Conservation (phyloP, 352 stramenopile species). For the Globisporangium takayamanum region DNA sequence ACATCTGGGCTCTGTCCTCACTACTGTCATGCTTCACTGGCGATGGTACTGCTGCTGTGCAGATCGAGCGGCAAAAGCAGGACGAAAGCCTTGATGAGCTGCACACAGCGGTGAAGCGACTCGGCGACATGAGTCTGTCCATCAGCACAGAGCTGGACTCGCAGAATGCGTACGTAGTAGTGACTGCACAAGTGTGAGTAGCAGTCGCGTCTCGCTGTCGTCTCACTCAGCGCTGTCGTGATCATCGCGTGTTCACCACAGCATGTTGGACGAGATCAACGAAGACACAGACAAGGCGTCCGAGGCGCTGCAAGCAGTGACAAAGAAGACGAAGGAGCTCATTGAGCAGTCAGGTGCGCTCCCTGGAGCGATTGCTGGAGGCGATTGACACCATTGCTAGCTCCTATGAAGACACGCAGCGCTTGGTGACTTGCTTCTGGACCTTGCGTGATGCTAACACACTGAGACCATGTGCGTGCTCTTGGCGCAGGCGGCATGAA, state of each 20-base stretch:
- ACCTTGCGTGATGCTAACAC: neutral
- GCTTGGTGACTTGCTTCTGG: neutral
- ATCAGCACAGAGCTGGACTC: slow-evolving; percentile 81
- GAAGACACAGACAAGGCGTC: slow-evolving; percentile 81
- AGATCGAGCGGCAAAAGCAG: slow-evolving; percentile 74
- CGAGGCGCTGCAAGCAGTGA: slow-evolving; percentile 61
- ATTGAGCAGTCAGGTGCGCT: slow-evolving; percentile 66
- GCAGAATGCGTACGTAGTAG: slow-evolving; percentile 57
- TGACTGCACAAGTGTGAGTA: neutral
- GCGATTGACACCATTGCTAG: neutral
- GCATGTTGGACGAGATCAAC: slow-evolving; percentile 80
- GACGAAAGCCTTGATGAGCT: slow-evolving; percentile 79
- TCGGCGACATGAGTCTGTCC: slow-evolving; percentile 79
- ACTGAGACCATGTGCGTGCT: neutral
- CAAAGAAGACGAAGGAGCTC: slow-evolving; percentile 82
- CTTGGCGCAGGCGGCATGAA: slow-evolving; percentile 61
- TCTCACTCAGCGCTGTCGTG: neutral
- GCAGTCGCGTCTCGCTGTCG: neutral
- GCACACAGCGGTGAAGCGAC: slow-evolving; percentile 67
- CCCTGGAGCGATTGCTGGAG: neutral
- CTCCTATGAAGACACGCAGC: neutral
- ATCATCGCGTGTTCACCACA: slow-evolving; percentile 14
- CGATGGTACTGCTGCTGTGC: neutral
- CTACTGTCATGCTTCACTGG: no score
- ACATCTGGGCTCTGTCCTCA: neutral